These are phyloP conservation scores for Raffaelea arxii DNA, from an alignment of 2,329 filamentous ascomycete genomes.

Conservation along the genomic window DNA sequence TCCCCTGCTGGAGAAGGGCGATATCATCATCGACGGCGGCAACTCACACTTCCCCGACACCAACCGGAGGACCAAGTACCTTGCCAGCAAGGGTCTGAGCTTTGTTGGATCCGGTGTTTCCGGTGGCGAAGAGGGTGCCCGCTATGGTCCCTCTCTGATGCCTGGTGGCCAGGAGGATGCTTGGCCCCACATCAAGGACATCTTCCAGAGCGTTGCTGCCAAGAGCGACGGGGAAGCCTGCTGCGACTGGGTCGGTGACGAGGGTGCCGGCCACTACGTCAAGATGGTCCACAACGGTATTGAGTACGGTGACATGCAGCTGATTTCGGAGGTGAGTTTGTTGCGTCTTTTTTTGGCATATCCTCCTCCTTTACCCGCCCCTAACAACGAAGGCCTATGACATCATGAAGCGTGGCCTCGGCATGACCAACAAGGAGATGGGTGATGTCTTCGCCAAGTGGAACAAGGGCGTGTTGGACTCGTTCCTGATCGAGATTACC, in stretches of 20 bases:
- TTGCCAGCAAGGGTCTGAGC: constrained; percentile 75
- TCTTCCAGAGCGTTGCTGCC: constrained; percentile 95
- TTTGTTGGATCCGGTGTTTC: constrained; percentile 98
- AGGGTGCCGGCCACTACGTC: constrained; percentile 99
- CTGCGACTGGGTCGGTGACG: constrained; percentile 99
- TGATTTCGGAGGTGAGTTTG: constrained; percentile 83
- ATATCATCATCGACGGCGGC: constrained; percentile 98
- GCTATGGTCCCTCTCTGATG: constrained; percentile 96
- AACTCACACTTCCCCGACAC: constrained; percentile 99
- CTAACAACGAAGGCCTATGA: constrained; percentile 72
- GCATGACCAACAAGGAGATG: constrained; percentile 85
- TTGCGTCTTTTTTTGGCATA: neutral
- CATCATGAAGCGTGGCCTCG: constrained; percentile 97
- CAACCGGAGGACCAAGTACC: constrained; percentile 92
- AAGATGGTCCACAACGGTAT: constrained; percentile 99
- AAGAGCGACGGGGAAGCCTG: constrained; percentile 96
- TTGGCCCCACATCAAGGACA: constrained; percentile 97
- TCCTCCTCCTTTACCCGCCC: neutral
- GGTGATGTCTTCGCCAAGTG: constrained; percentile 89
- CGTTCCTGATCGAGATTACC: constrained; percentile 98
- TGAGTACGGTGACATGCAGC: constrained; percentile 99
- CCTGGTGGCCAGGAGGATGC: constrained; percentile 97
- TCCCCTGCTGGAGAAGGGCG: constrained; percentile 70
- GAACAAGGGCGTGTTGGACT: constrained; percentile 98
- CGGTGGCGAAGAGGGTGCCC: constrained; percentile 97